Base-by-base conservation (phyloP, 2,329 filamentous ascomycete species). In the Ophiostoma fasciatum region DNA sequence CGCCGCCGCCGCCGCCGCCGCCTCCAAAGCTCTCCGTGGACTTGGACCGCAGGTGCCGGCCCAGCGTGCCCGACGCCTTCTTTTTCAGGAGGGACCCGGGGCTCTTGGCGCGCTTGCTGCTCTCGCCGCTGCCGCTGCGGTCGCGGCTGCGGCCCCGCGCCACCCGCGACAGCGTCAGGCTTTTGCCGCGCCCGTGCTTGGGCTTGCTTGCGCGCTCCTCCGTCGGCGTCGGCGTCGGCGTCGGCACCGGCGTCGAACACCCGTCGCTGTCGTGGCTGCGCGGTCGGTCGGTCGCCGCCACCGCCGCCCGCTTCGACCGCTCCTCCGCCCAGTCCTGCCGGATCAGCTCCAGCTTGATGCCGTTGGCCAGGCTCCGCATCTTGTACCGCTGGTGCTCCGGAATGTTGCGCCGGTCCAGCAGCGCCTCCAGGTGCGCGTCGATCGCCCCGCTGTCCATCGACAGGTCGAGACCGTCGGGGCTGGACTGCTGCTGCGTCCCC, bases 331-430 rank as follows among this genome's bases (percentile, higher is more conserved):
- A 83, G 53, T 94, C 82, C 54, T 93, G 87, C 36, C 79, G 78
- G 48, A 96, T 85, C 49, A 98, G 92, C 51, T 96, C 87, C 52
- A 85, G 82, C 59, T 98, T 98, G 62, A 96, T 87, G 25, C 82
- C 80, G 45, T 83, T 71, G 43, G 82, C 84, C 41, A 98, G 63
- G 38, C 78, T 87, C 31, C 88, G 74, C 85, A 98, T 94, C 60
- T 92, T 92, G 56, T 88, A 84, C 37, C 88, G 71, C 65, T 94
- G 85, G 45, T 94, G 82, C 50, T 92, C 82, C 4, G 88, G 87
- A 37, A 96, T 93, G 49, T 96, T 94, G 44, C 88, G 73, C 14
- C 87, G 76, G 53, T 94, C 84, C 56, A 93, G 54, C 56, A 74
- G 66, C 4, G 68, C 71, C 48, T 78, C 71, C 32, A 74, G 63